A percentile compares a stretch with the other conserved stretches of the same genome.
phyloP scores from a whole-genome alignment of 2,329 filamentous ascomycete genomes.

The Neofusicoccum ribis region DNA sequence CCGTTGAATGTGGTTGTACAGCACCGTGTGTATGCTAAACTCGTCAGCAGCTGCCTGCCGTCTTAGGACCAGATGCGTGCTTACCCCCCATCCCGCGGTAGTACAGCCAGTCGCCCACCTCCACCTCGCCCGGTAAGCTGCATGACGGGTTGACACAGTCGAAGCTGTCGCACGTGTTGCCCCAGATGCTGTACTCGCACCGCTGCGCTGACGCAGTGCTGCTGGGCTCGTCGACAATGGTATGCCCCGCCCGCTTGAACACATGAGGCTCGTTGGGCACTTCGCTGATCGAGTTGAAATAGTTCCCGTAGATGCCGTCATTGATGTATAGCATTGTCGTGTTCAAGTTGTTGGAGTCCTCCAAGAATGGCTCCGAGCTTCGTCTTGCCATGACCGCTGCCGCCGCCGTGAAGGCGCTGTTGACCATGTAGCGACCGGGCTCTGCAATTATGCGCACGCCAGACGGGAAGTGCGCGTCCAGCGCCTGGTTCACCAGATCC shows the following conservation, averaged over 20 bases:
- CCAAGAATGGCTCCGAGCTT: conserved; percentile 68
- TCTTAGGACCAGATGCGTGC: not conserved
- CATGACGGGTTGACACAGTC: conserved; percentile 83
- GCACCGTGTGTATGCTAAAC: conserved; percentile 81
- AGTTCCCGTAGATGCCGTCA: conserved; percentile 92
- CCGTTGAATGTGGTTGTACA: conserved; percentile 94
- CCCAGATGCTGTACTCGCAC: conserved; percentile 79
- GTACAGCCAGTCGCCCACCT: conserved; percentile 92
- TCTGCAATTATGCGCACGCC: conserved; percentile 82
- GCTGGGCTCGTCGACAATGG: conserved; percentile 58
- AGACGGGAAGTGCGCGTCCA: conserved; percentile 83
- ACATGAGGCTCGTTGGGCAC: conserved; percentile 81
- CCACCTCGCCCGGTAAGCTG: conserved; percentile 68
- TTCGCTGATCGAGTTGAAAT: conserved; percentile 95
- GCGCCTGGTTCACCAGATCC: conserved; percentile 54
- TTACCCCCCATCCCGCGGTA: conserved; percentile 83
- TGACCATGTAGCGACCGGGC: conserved; percentile 89
- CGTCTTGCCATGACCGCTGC: conserved; percentile 91
- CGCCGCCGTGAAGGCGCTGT: conserved; percentile 82
- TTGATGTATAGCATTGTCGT: conserved; percentile 94
- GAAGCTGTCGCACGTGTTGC: conserved; percentile 91
- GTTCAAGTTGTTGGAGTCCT: conserved; percentile 54
- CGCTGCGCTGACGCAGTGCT: not conserved
- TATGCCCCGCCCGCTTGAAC: conserved; percentile 59
- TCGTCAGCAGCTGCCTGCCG: not conserved